A percentile compares a stretch with the other conserved stretches of the same genome.
phyloP scores from a whole-genome alignment of 2,329 filamentous ascomycete genomes.

The Rutstroemia sp. region DNA sequence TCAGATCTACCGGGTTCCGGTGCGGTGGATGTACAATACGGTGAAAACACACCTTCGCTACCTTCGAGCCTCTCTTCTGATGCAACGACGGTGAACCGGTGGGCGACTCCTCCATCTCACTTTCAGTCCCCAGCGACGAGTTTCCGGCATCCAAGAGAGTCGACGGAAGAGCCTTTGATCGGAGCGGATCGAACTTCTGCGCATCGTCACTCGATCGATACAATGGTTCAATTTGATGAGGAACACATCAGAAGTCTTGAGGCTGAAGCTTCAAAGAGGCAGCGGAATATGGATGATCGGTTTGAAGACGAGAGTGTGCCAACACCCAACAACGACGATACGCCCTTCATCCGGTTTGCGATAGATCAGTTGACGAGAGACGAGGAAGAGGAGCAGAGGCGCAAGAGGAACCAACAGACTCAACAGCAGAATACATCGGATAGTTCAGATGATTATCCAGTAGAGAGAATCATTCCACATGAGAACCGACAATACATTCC shows the following conservation, averaged over 20 bases:
- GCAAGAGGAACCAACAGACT: constrained; percentile 23
- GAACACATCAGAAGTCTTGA: constrained; percentile 22
- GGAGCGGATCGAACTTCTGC: neutral
- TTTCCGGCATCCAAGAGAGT: constrained; percentile 1
- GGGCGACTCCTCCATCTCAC: constrained; percentile 21
- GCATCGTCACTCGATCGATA: neutral
- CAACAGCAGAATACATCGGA: constrained; percentile 35
- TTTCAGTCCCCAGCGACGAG: neutral
- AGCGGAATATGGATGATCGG: constrained; percentile 15
- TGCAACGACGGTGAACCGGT: constrained; percentile 23
- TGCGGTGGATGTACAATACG: constrained; percentile 16
- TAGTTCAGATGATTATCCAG: constrained; percentile 37
- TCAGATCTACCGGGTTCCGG: constrained; percentile 17
- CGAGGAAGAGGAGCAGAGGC: constrained; percentile 46
- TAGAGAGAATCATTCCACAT: constrained; percentile 42
- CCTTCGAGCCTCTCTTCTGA: constrained; percentile 19
- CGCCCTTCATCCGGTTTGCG: constrained; percentile 82
- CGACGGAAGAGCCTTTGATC: constrained; percentile 9
- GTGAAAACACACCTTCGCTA: constrained; percentile 18
- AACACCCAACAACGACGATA: constrained; percentile 64
- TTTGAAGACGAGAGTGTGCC: constrained; percentile 14
- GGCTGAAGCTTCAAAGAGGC: constrained; percentile 16
- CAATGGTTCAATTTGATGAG: constrained; percentile 24
- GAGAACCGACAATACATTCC: constrained; percentile 29
- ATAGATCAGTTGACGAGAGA: constrained; percentile 78